A percentile compares a stretch with the other conserved stretches of the same genome.
phyloP scores from a whole-genome alignment of 495 filamentous ascomycete genomes.

The Penicillium herquei region DNA sequence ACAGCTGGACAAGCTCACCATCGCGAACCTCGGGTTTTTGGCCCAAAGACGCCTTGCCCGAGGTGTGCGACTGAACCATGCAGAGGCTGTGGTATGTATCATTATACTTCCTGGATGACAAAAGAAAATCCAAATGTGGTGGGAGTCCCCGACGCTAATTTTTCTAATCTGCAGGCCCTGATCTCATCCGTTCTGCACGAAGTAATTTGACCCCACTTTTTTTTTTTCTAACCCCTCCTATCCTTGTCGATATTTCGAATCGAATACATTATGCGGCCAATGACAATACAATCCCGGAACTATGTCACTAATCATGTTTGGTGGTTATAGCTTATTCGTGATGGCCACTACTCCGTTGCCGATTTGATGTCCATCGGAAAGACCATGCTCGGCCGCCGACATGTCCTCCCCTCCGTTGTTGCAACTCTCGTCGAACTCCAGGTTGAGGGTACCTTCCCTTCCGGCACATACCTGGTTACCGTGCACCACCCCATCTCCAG shows the following conservation, averaged over 20 bases:
- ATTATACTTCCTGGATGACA: not conserved
- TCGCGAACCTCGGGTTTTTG: slow-evolving; percentile 83
- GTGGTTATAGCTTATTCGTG: slow-evolving; percentile 72
- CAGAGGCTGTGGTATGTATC: slow-evolving; percentile 76
- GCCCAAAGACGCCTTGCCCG: slow-evolving; percentile 88
- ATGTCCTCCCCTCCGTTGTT: slow-evolving; percentile 82
- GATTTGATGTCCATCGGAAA: slow-evolving; percentile 91
- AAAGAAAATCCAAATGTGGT: not conserved
- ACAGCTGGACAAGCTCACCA: slow-evolving; percentile 94
- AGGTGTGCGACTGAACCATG: slow-evolving; percentile 86
- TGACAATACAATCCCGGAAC: not conserved
- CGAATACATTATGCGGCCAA: too few species aligned
- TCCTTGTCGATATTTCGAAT: not conserved
- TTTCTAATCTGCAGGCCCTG: slow-evolving; percentile 59
- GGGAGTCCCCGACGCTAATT: not conserved
- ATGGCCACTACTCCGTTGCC: slow-evolving; percentile 89
- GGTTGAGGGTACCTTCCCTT: slow-evolving; percentile 91
- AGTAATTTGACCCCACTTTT: slow-evolving; percentile 39
- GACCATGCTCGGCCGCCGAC: slow-evolving; percentile 90
- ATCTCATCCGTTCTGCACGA: slow-evolving; percentile 91
- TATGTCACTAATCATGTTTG: slow-evolving; percentile 5
- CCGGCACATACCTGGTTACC: slow-evolving; percentile 91
- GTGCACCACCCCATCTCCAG: slow-evolving; percentile 86
- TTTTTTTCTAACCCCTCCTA: not conserved
- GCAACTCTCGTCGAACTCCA: slow-evolving; percentile 77